Base-by-base conservation (phyloP, 306 rosid genomes). In the Luffa acutangula region DNA sequence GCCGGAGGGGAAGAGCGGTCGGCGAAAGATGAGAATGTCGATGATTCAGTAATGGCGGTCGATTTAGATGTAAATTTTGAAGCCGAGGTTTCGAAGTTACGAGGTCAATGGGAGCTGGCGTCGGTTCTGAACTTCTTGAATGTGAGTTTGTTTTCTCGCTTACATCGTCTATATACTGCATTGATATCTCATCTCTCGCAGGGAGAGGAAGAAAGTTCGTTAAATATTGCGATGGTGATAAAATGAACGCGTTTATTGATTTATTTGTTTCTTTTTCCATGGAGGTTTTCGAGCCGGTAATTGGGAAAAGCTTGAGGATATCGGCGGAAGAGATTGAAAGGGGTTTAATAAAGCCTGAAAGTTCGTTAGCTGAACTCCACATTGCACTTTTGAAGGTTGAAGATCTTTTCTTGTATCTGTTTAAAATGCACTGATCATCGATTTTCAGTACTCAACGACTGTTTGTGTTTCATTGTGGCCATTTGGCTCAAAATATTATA, bases 71-170 rank as follows among this genome's bases (percentile, higher is more conserved):
- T 73, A 18, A 63, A 52, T 18, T 18, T 82, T 6, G 77, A 82
- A 34, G 51, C 49, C 0, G 91, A 88, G 86, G 80, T 92, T 78
- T 65, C 62, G 46, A 90, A 80, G 80, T 85, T 92, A 33, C 96
- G 98, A 20, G 45, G 80, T 43, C 90, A 92, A 36, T 94, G 98
- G 98, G 97, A 94, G 54, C 88, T 94, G 4, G 97, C 98, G 51
- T 94, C 97, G 49, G 92, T 94, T 73, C 81, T 92, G 81, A 87
- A 94, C 67, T 94, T 91, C 82, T 48, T 94, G 36, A 84, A 83
- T 43, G 98, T 94, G 84, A 81, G 92, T 75, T 83, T 70, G 60
- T 65, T 39, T 39, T 37, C 60, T 42, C 69, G 51, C 36, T 11
- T 79, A 31, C 7, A 3, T 3, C 21, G 43, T 18, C 52, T 66